A percentile compares a stretch with the other conserved stretches of the same genome.
Conservation (phyloP, 306 rosid species). For the Abrus pulchellus region DNA sequence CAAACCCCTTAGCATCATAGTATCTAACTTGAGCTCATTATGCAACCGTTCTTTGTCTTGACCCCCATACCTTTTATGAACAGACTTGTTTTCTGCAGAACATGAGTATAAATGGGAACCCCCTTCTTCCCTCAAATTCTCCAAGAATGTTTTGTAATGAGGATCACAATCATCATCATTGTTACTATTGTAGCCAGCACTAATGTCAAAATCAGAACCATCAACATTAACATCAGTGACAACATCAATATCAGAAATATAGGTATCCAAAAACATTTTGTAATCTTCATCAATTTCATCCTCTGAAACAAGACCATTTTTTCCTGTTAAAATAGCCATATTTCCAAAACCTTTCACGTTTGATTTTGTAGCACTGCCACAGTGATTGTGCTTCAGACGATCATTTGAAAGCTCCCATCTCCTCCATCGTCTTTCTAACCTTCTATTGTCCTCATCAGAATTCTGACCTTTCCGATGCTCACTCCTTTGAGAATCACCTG, state of each 20-base stretch:
- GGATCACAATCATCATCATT: constrained; percentile 45
- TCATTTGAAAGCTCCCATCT: constrained; percentile 46
- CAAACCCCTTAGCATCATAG: background rate
- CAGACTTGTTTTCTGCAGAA: too few relatives aligned
- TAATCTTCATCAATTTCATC: constrained; percentile 40
- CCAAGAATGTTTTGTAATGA: constrained; percentile 48
- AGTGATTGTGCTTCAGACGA: background rate
- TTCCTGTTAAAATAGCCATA: background rate
- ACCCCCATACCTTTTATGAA: background rate
- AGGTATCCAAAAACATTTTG: constrained; percentile 19
- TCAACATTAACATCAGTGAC: constrained; percentile 3
- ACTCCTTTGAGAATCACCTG: background rate
- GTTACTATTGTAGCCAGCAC: background rate
- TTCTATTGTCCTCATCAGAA: constrained; percentile 18
- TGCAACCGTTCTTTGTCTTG: constrained; percentile 1
- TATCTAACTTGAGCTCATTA: background rate
- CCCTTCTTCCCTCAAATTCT: constrained; percentile 51
- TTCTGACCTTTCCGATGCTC: constrained; percentile 5
- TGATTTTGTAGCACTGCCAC: constrained; percentile 26
- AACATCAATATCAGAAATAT: constrained; percentile 21
- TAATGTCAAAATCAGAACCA: background rate
- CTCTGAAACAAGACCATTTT: background rate
- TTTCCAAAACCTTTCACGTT: background rate
- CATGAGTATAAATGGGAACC: too few relatives aligned
- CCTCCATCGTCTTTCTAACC: constrained; percentile 59